phyloP scores from a whole-genome alignment of 1,284 basidiomycete genomes.

The Filobasidium uniguttulatum region DNA sequence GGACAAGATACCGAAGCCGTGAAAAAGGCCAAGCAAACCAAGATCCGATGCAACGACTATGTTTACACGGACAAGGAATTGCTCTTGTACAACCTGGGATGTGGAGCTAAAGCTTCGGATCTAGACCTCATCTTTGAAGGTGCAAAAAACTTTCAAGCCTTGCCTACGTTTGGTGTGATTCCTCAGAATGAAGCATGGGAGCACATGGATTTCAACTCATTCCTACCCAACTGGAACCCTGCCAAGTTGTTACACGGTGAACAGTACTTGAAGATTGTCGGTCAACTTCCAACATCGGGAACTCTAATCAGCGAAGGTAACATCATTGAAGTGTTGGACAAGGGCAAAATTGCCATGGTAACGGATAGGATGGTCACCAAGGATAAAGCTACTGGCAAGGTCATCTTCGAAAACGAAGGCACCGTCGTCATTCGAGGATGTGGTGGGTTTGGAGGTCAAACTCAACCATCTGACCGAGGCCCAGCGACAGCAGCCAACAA shows the following conservation, averaged over 20 bases:
- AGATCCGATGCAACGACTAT: constrained; percentile 48
- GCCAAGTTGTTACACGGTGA: constrained; percentile 67
- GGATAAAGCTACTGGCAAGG: constrained; percentile 61
- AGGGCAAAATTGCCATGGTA: constrained; percentile 79
- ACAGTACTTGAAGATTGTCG: constrained; percentile 83
- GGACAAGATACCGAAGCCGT: constrained; percentile 70
- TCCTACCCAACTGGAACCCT: constrained; percentile 88
- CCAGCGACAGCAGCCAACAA: constrained; percentile 71
- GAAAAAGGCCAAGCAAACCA: constrained; percentile 60
- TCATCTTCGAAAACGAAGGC: constrained; percentile 83
- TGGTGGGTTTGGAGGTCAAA: constrained; percentile 90
- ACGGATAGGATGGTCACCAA: constrained; percentile 64
- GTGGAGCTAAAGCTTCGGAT: constrained; percentile 89
- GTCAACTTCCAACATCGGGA: constrained; percentile 71
- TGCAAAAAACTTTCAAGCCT: constrained; percentile 66
- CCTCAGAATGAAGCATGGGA: constrained; percentile 69
- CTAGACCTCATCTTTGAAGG: constrained; percentile 85
- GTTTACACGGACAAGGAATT: constrained; percentile 78
- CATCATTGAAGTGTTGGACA: constrained; percentile 39
- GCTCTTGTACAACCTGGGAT: constrained; percentile 87
- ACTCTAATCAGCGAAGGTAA: constrained; percentile 61
- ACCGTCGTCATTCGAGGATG: constrained; percentile 88
- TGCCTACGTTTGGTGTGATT: constrained; percentile 92
- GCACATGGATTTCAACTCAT: constrained; percentile 57
- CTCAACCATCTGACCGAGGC: constrained; percentile 74